These are phyloP conservation scores for Hypomyces rosellus DNA, from an alignment of 2,329 filamentous ascomycete species.

Conservation along the genomic window DNA sequence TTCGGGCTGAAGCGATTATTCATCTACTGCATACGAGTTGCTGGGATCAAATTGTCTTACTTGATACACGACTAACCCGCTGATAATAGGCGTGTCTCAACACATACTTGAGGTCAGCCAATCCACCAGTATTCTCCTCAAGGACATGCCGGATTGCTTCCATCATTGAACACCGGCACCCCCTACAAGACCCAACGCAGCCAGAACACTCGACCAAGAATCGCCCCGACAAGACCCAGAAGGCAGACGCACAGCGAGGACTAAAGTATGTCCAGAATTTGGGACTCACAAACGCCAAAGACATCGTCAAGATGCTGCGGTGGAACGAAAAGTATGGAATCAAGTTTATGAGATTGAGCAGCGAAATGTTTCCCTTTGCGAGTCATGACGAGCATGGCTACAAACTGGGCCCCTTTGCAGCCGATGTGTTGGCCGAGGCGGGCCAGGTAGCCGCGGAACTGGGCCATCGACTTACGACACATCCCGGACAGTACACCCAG, in stretches of 20 bases:
- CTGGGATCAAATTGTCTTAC: not conserved
- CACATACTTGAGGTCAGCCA: slow-evolving; percentile 78
- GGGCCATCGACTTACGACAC: slow-evolving; percentile 80
- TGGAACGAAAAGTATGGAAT: slow-evolving; percentile 94
- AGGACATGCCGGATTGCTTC: slow-evolving; percentile 87
- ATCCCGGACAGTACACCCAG: slow-evolving; percentile 91
- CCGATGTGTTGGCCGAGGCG: slow-evolving; percentile 67
- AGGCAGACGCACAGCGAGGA: slow-evolving; percentile 60
- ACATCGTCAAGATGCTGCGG: slow-evolving; percentile 76
- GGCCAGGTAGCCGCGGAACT: slow-evolving; percentile 71
- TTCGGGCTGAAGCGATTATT: not conserved
- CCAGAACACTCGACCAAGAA: slow-evolving; percentile 83
- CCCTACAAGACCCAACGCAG: slow-evolving; percentile 65
- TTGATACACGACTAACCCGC: not conserved
- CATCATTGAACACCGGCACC: slow-evolving; percentile 82
- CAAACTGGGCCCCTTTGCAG: slow-evolving; percentile 74
- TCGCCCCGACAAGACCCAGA: slow-evolving; percentile 67
- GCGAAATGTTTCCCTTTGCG: slow-evolving; percentile 96
- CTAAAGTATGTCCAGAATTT: slow-evolving; percentile 68
- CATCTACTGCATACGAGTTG: too few relatives aligned
- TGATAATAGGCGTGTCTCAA: slow-evolving; percentile 70
- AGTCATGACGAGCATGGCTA: slow-evolving; percentile 86
- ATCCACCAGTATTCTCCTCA: slow-evolving; percentile 81
- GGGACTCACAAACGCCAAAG: slow-evolving; percentile 73
- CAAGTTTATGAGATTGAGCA: slow-evolving; percentile 85